phyloP scores from a whole-genome alignment of 768 basidiomycete genomes.

The Cantharellus cinnabarinus region DNA sequence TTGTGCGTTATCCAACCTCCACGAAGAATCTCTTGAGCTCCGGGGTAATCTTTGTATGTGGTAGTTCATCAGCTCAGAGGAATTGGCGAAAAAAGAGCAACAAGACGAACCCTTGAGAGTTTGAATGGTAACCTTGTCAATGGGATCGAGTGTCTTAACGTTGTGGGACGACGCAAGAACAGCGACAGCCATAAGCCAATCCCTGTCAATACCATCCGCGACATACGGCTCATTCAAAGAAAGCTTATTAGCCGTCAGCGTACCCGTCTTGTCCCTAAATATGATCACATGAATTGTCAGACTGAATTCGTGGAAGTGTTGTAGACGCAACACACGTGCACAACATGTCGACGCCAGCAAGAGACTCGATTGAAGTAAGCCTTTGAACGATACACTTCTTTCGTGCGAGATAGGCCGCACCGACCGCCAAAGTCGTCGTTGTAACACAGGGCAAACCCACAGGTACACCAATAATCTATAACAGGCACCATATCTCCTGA shows the following conservation, averaged over 20 bases:
- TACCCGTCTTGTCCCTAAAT: constrained; percentile 24
- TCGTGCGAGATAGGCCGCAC: constrained; percentile 25
- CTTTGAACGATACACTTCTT: constrained; percentile 29
- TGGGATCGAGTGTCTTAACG: constrained; percentile 26
- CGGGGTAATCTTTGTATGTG: constrained; percentile 20
- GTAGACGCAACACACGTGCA: constrained; percentile 8
- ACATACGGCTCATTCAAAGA: constrained; percentile 23
- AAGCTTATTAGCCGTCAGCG: constrained; percentile 29
- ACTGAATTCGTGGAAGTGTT: too few relatives aligned
- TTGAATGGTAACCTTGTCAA: constrained; percentile 28
- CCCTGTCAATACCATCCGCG: constrained; percentile 16
- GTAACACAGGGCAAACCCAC: constrained; percentile 30
- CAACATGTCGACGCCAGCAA: constrained; percentile 30
- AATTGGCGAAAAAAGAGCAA: neutral
- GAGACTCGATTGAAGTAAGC: constrained; percentile 28
- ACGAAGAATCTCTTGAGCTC: constrained; percentile 24
- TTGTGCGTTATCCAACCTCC: constrained; percentile 26
- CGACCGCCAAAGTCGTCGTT: constrained; percentile 23
- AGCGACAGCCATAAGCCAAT: constrained; percentile 22
- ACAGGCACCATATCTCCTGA: neutral
- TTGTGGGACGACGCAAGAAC: constrained; percentile 29
- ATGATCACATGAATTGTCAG: too few relatives aligned
- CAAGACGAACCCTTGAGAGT: constrained; percentile 17
- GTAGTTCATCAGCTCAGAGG: constrained; percentile 3
- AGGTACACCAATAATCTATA: constrained; percentile 26